A percentile compares a stretch with the other conserved stretches of the same genome.
Evolutionary conservation across 306 rosid genomes (phyloP).

Genomic region (Ormosia emarginata): DNA sequence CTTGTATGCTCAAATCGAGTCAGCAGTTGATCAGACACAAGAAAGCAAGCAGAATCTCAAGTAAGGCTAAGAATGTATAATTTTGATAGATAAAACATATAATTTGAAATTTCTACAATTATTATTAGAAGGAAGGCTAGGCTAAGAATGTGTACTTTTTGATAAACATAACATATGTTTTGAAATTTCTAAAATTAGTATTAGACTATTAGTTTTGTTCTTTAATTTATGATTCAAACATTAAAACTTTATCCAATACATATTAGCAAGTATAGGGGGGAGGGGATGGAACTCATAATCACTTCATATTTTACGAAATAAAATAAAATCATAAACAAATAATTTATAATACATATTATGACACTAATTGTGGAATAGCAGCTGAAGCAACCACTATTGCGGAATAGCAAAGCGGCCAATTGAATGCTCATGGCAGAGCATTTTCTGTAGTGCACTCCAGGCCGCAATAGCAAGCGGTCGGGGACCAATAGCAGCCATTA

Average conservation of each 20-base stretch:
- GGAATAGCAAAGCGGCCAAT: not conserved
- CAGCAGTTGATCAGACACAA: not conserved
- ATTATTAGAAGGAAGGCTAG: not conserved
- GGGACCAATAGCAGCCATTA: no score
- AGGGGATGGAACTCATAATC: not conserved
- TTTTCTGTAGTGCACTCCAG: no score
- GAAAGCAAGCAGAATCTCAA: not conserved
- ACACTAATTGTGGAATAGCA: not conserved
- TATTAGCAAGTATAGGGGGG: not conserved
- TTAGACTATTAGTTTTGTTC: not conserved
- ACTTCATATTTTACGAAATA: not conserved
- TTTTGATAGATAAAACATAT: not conserved
- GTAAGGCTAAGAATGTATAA: not conserved
- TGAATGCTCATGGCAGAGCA: not conserved
- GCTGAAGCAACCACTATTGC: not conserved
- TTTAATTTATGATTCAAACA: not conserved
- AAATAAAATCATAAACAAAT: not conserved
- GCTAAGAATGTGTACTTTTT: not conserved
- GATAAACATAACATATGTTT: no score
- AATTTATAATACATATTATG: not conserved
- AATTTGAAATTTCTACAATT: not conserved
- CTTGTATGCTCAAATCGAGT: not conserved
- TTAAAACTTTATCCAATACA: not conserved
- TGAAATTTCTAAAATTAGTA: not conserved
- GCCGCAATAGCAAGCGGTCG: no score